Conservation (phyloP, 345 rosid genomes). For the Anacardium occidentale region DNA sequence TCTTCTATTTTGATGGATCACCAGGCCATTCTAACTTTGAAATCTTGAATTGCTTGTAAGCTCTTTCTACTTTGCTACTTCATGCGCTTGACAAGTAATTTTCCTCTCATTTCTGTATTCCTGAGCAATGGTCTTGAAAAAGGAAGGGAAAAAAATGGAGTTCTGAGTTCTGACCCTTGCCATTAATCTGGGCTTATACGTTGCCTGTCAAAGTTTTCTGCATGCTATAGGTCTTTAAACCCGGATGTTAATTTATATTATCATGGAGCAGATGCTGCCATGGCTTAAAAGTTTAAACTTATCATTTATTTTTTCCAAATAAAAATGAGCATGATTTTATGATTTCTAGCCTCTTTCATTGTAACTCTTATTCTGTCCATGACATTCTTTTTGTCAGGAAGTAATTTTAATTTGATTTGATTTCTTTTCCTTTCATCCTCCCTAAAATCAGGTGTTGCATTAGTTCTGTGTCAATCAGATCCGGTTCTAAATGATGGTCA, state of each 20-base stretch:
- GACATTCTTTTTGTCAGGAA: too few species aligned
- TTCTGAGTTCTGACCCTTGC: too few species aligned
- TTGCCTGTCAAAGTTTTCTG: neutral
- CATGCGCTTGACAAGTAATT: neutral
- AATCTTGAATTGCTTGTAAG: too few species aligned
- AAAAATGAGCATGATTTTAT: neutral
- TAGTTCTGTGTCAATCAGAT: slow-evolving; percentile 89
- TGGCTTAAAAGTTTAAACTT: neutral
- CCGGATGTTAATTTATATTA: neutral
- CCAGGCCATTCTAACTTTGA: too few species aligned
- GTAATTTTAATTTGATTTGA: neutral
- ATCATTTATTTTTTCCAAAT: neutral
- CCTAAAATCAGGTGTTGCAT: slow-evolving; percentile 68
- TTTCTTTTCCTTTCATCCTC: neutral
- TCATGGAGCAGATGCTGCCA: neutral
- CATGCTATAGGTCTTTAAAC: neutral
- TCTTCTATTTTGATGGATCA: too few species aligned
- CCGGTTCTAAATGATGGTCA: slow-evolving; percentile 91
- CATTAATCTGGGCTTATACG: neutral
- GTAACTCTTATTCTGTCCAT: neutral
- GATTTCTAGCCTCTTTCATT: neutral
- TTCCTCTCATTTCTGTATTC: neutral
- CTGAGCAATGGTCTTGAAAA: neutral
- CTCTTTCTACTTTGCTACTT: neutral
- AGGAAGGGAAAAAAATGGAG: too few species aligned